phyloP scores from a whole-genome alignment of 2,329 filamentous ascomycete species.

The Tolypocladium album region DNA sequence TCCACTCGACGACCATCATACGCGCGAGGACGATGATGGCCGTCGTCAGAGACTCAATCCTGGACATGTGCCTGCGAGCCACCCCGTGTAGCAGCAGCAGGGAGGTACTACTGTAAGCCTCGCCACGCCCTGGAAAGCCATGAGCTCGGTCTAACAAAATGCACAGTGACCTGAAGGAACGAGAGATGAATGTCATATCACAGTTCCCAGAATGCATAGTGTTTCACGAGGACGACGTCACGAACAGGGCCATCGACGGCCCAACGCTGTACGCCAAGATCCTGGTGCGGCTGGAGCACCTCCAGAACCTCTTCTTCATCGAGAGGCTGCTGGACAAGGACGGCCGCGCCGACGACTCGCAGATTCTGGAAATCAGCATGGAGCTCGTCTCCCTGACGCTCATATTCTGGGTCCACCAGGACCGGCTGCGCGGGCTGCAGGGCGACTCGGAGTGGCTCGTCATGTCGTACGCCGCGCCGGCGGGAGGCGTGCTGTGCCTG shows the following conservation, averaged over 20 bases:
- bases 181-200: neutral
- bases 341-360: slow-evolving; percentile 19
- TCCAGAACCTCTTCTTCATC: slow-evolving; percentile 47
- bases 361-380: slow-evolving; percentile 31
- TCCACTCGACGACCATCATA: neutral
- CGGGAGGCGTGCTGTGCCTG: slow-evolving; percentile 35
- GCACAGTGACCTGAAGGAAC: neutral
- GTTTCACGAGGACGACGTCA: neutral
- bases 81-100: neutral
- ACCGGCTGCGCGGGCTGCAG: slow-evolving; percentile 25
- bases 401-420: slow-evolving; percentile 34
- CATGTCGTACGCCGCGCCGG: slow-evolving; percentile 38
- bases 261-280: slow-evolving; percentile 28
- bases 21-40: neutral
- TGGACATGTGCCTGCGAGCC: neutral
- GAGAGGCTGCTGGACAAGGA: slow-evolving; percentile 41
- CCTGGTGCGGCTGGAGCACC: slow-evolving; percentile 35
- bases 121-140: neutral
- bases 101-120: neutral
- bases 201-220: neutral
- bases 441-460: slow-evolving; percentile 35
- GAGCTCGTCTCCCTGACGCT: slow-evolving; percentile 34
- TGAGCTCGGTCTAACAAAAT: neutral
- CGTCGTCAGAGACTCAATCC: neutral
- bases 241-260: neutral